Base-by-base conservation (phyloP, 2,329 filamentous ascomycete genomes). In the Apiospora koreana region DNA sequence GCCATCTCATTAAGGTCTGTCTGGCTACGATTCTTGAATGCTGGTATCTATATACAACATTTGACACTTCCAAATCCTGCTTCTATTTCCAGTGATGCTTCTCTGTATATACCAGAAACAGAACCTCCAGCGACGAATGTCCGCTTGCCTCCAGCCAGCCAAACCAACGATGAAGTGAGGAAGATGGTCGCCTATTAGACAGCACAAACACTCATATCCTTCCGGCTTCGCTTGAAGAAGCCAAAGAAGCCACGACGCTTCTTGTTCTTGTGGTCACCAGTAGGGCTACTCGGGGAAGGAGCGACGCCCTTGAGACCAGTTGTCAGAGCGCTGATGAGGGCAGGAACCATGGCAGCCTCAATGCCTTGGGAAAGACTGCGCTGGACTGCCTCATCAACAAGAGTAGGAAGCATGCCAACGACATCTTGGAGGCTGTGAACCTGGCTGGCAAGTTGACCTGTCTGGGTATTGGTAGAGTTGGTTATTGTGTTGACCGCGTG, bases 401-500 rank as follows among this genome's bases (percentile, higher is more conserved):
- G 73, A 0, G 70, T 71, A 7, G 78, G 67, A 5, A 69, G 0
- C 72, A 78, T 74, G 65, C 72, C 74, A 65, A 77, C 5, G 1
- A 79, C 45, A 0, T 76, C 73, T 58, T 79, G 77, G 1, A 79
- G 74, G 7, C 69, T 46, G 2, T 18, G 38, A 18, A 79, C 0
- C 10, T 77, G 72, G 18, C 69, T 68, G 14, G 12, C 72, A 0
- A 78, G 0, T 2, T 67, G 54, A 0, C 48, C 67, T 14, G 65
- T n/a, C 41, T 72, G 69, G 3, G 0, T 4, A n/a, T 70, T 67
- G 46, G 71, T 72, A 6, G 71, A 4, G 0, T 65, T 69, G 23
- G 76, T 64, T 21, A 77, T 79, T 54, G 72, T 71, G 38, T 78
- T 78, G 9, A 77, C 76, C 1, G 76, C 75, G 28, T 75, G 75